Evolutionary conservation across 495 filamentous ascomycete genomes (phyloP).

Genomic region (Penicillium desertorum): DNA sequence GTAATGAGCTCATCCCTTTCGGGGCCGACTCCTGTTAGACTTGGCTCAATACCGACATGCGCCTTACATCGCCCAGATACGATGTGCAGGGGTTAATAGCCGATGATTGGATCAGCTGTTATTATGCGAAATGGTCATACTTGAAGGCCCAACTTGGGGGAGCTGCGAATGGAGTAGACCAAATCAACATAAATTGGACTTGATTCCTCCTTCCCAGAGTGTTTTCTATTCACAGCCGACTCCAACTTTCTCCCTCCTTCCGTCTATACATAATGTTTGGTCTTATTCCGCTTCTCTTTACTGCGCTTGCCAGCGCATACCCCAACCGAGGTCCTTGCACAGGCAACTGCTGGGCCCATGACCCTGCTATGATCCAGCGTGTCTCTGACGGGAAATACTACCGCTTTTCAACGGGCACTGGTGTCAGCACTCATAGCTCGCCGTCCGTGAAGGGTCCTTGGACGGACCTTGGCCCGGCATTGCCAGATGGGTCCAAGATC

Average conservation of each 20-base stretch:
- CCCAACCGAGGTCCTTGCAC: slow-evolving; percentile 56
- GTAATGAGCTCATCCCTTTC: slow-evolving; percentile 19
- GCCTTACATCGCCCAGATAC: slow-evolving; percentile 32
- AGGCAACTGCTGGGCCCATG: slow-evolving; percentile 61
- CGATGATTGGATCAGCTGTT: slow-evolving; percentile 23
- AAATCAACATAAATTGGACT: slow-evolving; percentile 28
- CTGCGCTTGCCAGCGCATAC: slow-evolving; percentile 40
- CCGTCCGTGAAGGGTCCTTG: slow-evolving; percentile 62
- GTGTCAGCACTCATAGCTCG: slow-evolving; percentile 59
- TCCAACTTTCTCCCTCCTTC: neutral
- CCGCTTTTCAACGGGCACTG: slow-evolving; percentile 65
- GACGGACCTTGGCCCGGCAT: slow-evolving; percentile 55
- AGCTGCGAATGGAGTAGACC: slow-evolving; percentile 3
- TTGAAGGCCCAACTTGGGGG: slow-evolving; percentile 1
- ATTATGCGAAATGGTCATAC: slow-evolving; percentile 9
- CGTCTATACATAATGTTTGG: slow-evolving; percentile 22
- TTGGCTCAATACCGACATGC: slow-evolving; percentile 27
- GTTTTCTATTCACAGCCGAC: slow-evolving; percentile 8
- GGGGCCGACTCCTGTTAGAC: neutral
- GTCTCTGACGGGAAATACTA: slow-evolving; percentile 67
- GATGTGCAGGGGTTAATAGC: slow-evolving; percentile 14
- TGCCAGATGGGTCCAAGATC: slow-evolving; percentile 60
- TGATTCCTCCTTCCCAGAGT: slow-evolving; percentile 9
- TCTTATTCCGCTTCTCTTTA: slow-evolving; percentile 22
- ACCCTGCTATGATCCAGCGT: slow-evolving; percentile 63